phyloP scores from a whole-genome alignment of 2,329 filamentous ascomycete genomes.

The Claviceps pazoutovae region DNA sequence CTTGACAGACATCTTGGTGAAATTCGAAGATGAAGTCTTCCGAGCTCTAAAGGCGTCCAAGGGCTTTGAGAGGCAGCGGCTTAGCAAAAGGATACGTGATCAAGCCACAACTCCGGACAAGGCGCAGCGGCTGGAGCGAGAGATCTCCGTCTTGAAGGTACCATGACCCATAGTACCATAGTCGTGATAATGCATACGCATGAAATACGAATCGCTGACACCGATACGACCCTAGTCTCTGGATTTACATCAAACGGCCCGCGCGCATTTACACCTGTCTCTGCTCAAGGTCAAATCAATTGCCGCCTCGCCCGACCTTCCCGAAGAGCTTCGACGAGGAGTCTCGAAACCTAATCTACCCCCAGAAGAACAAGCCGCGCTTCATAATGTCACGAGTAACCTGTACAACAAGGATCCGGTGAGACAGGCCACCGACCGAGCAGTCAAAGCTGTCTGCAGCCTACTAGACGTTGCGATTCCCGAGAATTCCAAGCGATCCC shows the following conservation, averaged over 20 bases:
- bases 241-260: slow-evolving; percentile 42
- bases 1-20: slow-evolving; percentile 36
- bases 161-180: background rate
- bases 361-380: slow-evolving; percentile 34
- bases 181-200: too few relatives aligned
- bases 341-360: slow-evolving; percentile 36
- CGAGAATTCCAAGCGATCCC: slow-evolving; percentile 21
- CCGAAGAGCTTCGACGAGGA: slow-evolving; percentile 31
- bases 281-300: slow-evolving; percentile 40
- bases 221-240: slow-evolving; percentile 27
- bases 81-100: slow-evolving; percentile 44
- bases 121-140: slow-evolving; percentile 46
- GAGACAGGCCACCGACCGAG: slow-evolving; percentile 33
- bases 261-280: slow-evolving; percentile 40
- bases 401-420: slow-evolving; percentile 40
- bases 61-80: slow-evolving; percentile 65
- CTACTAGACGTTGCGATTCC: slow-evolving; percentile 34
- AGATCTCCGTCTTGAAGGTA: slow-evolving; percentile 41
- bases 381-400: slow-evolving; percentile 47
- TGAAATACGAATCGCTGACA: background rate
- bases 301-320: slow-evolving; percentile 35
- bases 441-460: slow-evolving; percentile 34
- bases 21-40: slow-evolving; percentile 45
- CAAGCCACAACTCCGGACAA: slow-evolving; percentile 32
- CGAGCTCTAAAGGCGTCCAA: slow-evolving; percentile 59